Percentiles rank a stretch among this genome's conserved stretches.
phyloP scores from a whole-genome alignment of 2,329 filamentous ascomycete species.

The Ophiocordyceps unilateralis region DNA sequence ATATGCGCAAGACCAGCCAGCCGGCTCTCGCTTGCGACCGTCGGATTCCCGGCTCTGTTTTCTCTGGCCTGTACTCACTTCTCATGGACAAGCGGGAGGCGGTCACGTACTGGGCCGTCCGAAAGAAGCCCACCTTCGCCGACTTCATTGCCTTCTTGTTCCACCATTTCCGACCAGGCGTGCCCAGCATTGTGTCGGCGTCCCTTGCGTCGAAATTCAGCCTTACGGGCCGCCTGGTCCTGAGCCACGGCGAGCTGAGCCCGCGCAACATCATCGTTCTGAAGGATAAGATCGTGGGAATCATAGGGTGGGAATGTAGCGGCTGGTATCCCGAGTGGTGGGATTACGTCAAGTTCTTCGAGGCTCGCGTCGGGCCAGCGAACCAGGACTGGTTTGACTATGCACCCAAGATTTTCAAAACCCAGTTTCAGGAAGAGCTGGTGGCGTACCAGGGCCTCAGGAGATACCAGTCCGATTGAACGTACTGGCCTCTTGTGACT shows the following conservation, averaged over 20 bases:
- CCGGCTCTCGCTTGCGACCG: not conserved
- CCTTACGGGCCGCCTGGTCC: conserved; percentile 4
- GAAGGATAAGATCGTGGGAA: conserved; percentile 7
- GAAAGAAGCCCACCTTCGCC: conserved; percentile 11
- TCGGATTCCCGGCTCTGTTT: conserved; percentile 6
- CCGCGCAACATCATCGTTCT: conserved; percentile 14
- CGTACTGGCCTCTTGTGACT: too few species aligned
- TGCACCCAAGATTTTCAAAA: conserved; percentile 11
- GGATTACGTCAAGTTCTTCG: conserved; percentile 18
- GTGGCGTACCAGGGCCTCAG: conserved; percentile 14
- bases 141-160: conserved; percentile 8
- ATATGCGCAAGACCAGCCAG: conserved; percentile 6
- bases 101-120: conserved; percentile 12
- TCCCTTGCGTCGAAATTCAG: conserved; percentile 8
- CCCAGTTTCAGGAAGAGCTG: conserved; percentile 9
- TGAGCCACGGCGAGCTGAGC: conserved; percentile 11
- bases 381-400: conserved; percentile 16
- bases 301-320: conserved; percentile 14
- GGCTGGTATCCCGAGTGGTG: conserved; percentile 17
- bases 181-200: conserved; percentile 8
- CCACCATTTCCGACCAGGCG: not conserved
- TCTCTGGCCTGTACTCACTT: conserved; percentile 6
- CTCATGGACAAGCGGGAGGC: conserved; percentile 10
- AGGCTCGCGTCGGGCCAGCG: conserved; percentile 9
- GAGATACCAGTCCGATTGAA: conserved; percentile 12